Conservation (phyloP, 257 asterid species). For the Nicotiana attenuata region DNA sequence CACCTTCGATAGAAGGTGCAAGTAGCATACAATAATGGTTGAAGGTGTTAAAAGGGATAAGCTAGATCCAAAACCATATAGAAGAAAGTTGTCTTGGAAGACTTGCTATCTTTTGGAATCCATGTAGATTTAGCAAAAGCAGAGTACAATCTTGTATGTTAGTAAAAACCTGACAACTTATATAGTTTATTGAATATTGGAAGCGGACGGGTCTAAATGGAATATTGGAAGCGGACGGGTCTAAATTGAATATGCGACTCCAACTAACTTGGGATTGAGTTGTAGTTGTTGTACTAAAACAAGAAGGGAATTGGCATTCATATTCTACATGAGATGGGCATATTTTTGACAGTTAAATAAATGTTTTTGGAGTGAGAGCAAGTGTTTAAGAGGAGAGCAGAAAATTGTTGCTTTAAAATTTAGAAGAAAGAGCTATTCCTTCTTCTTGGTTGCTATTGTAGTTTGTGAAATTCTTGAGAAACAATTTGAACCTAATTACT, state of each 20-base stretch:
- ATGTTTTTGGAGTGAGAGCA: background rate
- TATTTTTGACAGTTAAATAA: too few species aligned
- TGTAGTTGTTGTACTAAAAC: too few species aligned
- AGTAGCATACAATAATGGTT: background rate
- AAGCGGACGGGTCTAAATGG: background rate
- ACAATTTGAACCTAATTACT: background rate
- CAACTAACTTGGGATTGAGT: background rate
- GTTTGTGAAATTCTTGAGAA: background rate
- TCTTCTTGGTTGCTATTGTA: background rate
- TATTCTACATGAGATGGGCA: too few species aligned
- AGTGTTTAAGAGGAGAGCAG: background rate
- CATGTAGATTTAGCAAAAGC: background rate
- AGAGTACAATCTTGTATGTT: background rate
- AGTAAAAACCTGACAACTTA: too few species aligned
- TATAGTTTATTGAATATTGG: background rate
- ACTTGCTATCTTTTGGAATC: background rate
- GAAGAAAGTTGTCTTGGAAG: background rate
- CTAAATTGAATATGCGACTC: too few species aligned
- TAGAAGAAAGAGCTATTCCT: background rate
- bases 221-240: too few species aligned
- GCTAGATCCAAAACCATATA: too few species aligned
- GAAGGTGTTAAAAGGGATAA: background rate
- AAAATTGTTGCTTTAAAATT: background rate
- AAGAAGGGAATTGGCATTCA: too few species aligned
- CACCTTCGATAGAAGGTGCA: background rate